Evolutionary conservation across 1,139 yeast genomes (phyloP).

Genomic region (Scheffersomyces segobiensis): DNA sequence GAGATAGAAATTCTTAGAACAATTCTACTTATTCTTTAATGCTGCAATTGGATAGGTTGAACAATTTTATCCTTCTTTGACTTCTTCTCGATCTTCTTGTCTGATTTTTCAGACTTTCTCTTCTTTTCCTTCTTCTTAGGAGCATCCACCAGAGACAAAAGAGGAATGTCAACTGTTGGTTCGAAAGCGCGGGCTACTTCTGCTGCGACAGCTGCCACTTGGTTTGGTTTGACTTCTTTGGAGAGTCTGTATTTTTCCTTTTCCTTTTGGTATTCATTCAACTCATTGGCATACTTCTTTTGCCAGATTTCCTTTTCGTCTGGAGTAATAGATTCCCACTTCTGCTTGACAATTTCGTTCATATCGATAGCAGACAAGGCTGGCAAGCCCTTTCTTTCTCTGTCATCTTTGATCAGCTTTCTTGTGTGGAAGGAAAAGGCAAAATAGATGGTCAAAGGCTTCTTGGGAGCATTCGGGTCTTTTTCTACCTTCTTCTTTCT

Average conservation of each 20-base stretch:
- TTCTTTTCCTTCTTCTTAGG: conserved; percentile 24
- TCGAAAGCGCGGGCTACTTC: conserved; percentile 6
- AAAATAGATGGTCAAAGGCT: conserved; percentile 77
- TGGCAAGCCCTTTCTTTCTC: conserved; percentile 57
- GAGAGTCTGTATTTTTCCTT: conserved; percentile 63
- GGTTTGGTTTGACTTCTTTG: conserved; percentile 28
- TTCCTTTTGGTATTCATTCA: conserved; percentile 61
- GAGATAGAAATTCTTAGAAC: neutral
- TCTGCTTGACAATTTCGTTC: conserved; percentile 73
- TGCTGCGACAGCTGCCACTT: conserved; percentile 11
- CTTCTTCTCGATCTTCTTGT: conserved; percentile 14
- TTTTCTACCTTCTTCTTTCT: conserved; percentile 54
- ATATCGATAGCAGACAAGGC: conserved; percentile 73
- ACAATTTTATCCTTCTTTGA: conserved; percentile 6
- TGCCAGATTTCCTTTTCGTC: conserved; percentile 77
- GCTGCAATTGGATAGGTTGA: neutral
- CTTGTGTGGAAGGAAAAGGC: conserved; percentile 70
- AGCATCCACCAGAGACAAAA: neutral
- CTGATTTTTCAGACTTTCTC: conserved; percentile 18
- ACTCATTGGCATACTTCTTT: conserved; percentile 65
- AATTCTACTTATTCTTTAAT: no score
- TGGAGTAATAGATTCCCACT: conserved; percentile 71
- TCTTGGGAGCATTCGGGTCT: conserved; percentile 65
- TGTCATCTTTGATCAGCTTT: conserved; percentile 63
- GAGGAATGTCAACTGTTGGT: conserved; percentile 11